Evolutionary conservation across 1,284 basidiomycete genomes (phyloP), one percentile per base, ranked within the genome.

Genomic region (Irpex sp.): DNA sequence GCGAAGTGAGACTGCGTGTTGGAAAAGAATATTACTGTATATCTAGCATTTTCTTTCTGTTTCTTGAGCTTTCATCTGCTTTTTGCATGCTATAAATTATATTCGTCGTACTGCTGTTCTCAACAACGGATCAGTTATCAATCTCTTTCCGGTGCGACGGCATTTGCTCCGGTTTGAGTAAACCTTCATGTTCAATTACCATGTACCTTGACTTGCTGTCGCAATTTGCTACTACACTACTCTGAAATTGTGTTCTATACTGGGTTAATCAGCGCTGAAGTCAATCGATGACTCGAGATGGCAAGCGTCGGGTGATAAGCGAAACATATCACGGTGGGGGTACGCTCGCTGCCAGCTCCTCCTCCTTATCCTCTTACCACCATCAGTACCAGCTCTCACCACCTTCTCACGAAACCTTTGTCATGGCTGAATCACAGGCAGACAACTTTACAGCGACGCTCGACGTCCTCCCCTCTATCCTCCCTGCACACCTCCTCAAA

Each of bases 401-500:
- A 5, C 8, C 11, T 2, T 17, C 49, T 21, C 13, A 15, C 40
- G 8, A 17, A 15, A 2, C 5, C 54, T 11, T 8, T 15, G 34
- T 2, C 2, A 56, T 51, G 49, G 49, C 49, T 21, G 21, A 56
- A 56, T 9, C 21, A 17, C n/a, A 52, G 21, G 17, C 49, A 31
- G 34, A 56, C 5, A 4, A 31, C 1, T 78, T 81, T 64, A 73
- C 73, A 15, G 71, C 75, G 36, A 77, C 82, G 4, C 64, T 84
- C 61, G 69, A 73, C 49, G 75, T 72, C 21, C 74, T 84, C 13
- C 73, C 69, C 4, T 64, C 65, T 3, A 57, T 76, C 19, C 70
- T 88, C 17, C 81, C 83, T 1, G 70, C 74, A 7, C 70, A 72
- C 5, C 78, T 87, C n/a, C 78, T 79, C 59, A 76, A 68, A 17